Evolutionary conservation across 768 basidiomycete species (phyloP), one percentile per base, ranked within the genome.

Genomic region (Clathrus columnatus): DNA sequence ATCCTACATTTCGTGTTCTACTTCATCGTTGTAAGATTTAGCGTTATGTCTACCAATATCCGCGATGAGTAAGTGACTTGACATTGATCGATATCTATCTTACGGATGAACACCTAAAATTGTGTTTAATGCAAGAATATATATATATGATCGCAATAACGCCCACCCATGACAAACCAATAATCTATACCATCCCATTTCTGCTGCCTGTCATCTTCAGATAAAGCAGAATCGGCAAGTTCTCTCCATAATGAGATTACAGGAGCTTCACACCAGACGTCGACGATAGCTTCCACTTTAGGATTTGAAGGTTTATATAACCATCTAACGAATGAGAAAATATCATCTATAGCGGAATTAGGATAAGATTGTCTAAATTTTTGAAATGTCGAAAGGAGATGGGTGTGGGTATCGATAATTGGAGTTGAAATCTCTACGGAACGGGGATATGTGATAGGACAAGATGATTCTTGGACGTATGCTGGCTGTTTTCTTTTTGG

Each of bases 191-290:
- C 84, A 20, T 75, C 78, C 89, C 88, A 91, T 43, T 73, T 72
- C 1, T 64, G 63, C 29, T 63, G 61, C 58, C 80, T 69, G 48
- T 78, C 76, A 52, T 78, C 72, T 27, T 68, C 65, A 0, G 71
- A 74, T 56, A 83, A 26, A 2, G 86, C 85, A 1, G 83, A 80
- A 66, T 89, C 84, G 0, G 89, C 89, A 44, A 87, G 72, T 58
- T 84, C 84, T 61, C 72, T 78, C 87, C 87, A 91, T 6, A 72
- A 18, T 1, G 52, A 57, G 57, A 71, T 71, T 14, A 88, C 80
- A 0, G 89, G 85, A 0, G 85, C 85, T 63, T 91, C 91, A 61
- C 91, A 93, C 85, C 87, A 93, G 2, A 93, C 91, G 61, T 93
- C 91, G 5, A 93, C 81, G 51, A 92, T 75, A 5, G 82, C 76